Conservation (phyloP, 2,329 filamentous ascomycete genomes). For the Epichloe amarillans region DNA sequence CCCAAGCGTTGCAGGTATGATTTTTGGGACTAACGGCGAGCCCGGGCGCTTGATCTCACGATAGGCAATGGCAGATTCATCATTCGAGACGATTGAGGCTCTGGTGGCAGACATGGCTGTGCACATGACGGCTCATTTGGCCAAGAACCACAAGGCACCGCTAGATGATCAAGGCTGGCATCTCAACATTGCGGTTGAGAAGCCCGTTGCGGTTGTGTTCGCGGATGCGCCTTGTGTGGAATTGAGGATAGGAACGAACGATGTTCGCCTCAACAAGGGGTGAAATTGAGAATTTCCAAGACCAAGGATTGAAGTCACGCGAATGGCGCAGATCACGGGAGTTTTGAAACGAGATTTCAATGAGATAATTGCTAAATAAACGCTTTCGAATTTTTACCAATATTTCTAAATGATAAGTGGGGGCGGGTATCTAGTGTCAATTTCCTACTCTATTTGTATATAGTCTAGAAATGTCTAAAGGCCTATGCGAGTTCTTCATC, state of each 20-base stretch:
- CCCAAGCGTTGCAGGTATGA: background rate
- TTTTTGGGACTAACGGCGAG: background rate
- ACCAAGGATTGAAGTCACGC: background rate
- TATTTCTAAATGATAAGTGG: background rate
- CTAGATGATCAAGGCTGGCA: conserved; percentile 26
- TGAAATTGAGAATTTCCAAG: background rate
- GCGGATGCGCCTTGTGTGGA: conserved; percentile 61
- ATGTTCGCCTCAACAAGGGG: conserved; percentile 6
- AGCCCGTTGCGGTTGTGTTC: conserved; percentile 60
- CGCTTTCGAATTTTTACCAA: background rate
- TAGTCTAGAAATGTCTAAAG: background rate
- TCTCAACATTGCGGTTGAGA: conserved; percentile 51
- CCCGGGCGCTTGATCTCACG: background rate
- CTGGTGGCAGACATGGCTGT: conserved; percentile 36
- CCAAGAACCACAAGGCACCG: conserved; percentile 7
- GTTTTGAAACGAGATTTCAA: no score
- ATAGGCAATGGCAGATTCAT: conserved; percentile 40
- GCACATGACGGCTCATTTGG: conserved; percentile 31
- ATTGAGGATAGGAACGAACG: conserved; percentile 18
- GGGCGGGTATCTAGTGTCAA: background rate
- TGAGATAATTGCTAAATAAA: background rate
- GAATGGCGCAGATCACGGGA: no score
- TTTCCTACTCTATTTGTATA: background rate
- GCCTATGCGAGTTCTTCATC: background rate
- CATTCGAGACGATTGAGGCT: conserved; percentile 51